Conservation (phyloP, 179 eudicot species). For the Corrigiola litoralis region DNA sequence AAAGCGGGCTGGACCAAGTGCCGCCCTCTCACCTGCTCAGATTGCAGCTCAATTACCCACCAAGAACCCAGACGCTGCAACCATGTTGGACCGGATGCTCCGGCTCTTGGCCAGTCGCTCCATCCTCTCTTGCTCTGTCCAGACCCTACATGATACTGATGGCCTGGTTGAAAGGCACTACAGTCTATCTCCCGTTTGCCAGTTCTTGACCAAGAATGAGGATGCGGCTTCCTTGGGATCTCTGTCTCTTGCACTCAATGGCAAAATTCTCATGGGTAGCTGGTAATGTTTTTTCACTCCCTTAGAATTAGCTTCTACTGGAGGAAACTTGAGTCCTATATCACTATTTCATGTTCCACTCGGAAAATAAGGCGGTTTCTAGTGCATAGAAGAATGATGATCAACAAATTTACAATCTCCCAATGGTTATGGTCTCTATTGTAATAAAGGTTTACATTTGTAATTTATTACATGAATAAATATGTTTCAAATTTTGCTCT, state of each 20-base stretch:
- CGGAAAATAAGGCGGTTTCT: too few species aligned
- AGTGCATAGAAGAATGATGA: too few species aligned
- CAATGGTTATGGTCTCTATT: too few species aligned
- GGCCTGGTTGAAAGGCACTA: slow-evolving; percentile 26
- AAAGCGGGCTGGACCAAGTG: slow-evolving; percentile 14
- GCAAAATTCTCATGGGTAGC: slow-evolving; percentile 7
- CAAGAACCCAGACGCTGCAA: slow-evolving; percentile 26
- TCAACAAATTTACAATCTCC: too few species aligned
- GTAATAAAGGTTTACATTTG: too few species aligned
- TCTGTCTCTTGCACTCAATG: slow-evolving; percentile 12
- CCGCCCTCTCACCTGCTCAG: slow-evolving; percentile 21
- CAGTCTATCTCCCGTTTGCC: slow-evolving; percentile 27
- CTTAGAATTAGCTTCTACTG: too few species aligned
- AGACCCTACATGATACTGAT: not conserved
- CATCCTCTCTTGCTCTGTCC: slow-evolving; percentile 19
- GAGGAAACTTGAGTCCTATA: too few species aligned
- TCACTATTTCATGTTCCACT: too few species aligned
- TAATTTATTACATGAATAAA: too few species aligned
- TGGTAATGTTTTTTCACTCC: slow-evolving; percentile 17
- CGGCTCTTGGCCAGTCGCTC: slow-evolving; percentile 32
- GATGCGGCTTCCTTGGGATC: slow-evolving; percentile 28
- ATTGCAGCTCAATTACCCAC: slow-evolving; percentile 26
- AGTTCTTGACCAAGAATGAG: slow-evolving; percentile 25
- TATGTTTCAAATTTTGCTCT: too few species aligned
- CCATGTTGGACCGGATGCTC: slow-evolving; percentile 40